Base-by-base conservation (phyloP, 1,284 basidiomycete genomes). In the Termitomyces sp. region DNA sequence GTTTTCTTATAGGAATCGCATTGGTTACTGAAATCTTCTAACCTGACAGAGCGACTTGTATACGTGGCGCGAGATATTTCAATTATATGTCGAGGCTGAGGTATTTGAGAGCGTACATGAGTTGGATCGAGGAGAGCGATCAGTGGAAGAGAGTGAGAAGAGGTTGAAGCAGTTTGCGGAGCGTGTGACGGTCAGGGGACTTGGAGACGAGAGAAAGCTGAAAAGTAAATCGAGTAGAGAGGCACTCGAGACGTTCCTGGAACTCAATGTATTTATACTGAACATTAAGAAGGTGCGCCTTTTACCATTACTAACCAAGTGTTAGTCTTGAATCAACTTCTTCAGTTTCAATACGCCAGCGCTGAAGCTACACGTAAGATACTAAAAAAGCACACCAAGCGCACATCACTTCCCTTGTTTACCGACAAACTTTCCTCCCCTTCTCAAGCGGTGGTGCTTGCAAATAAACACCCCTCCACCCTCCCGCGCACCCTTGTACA, bases 351-450 rank as follows among this genome's bases (percentile, higher is more conserved):
- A 68, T 72, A 82, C 34, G 92, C 92, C 7, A 98, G 94, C 62
- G 80, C 90, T 6, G 93, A 97, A 68, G 95, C 94, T 1, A 88
- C 84, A 1, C 82, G 90, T 43, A 94, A 94, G 72, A 93, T 94
- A 58, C 81, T 97, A 58, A 97, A 98, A 77, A 98, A 98, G 68
- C 95, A 97, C 67, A 83, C 91, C 28, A 98, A 97, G 69, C 84
- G 92, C 4, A 93, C 91, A 0, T 81, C 84, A 0, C 72, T 90
- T 3, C 82, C 83, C 0, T 67, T 81, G 15, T 62, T 38, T 52
- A 58, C 19, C 33, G 56, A 58, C 38, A 46, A 55, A 5, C 44
- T 55, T 38, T 40, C 48, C 15, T 33, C 40, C 39, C 34, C 12
- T 10, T 53, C 53, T 3, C 50, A 56, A 3, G 34, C 55, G 5